These are phyloP conservation scores for Claviceps quebecensis DNA, from an alignment of 2,329 filamentous ascomycete genomes.

Conservation along the genomic window DNA sequence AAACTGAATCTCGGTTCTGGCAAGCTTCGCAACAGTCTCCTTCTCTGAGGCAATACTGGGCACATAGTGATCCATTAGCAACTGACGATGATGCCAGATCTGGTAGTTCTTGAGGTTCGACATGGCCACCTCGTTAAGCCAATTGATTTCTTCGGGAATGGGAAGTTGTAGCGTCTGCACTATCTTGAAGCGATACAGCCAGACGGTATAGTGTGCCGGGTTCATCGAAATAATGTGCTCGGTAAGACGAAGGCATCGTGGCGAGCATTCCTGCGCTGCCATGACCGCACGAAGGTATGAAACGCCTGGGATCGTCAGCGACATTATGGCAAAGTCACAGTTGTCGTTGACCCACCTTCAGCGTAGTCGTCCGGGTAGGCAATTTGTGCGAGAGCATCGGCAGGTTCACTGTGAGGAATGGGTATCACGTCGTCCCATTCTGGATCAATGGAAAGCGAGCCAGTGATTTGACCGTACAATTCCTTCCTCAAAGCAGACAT, in stretches of 20 bases:
- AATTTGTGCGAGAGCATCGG: constrained; percentile 77
- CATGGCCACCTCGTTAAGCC: constrained; percentile 75
- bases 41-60: constrained; percentile 44
- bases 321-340: background rate
- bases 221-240: constrained; percentile 86
- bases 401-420: constrained; percentile 72
- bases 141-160: constrained; percentile 60
- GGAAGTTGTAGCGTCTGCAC: constrained; percentile 53
- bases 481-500: constrained; percentile 38
- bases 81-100: constrained; percentile 72
- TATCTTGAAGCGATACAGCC: constrained; percentile 82
- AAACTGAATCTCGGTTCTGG: constrained; percentile 57
- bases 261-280: constrained; percentile 71
- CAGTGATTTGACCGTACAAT: constrained; percentile 36
- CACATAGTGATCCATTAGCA: constrained; percentile 46
- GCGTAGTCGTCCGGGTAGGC: constrained; percentile 81
- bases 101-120: constrained; percentile 95
- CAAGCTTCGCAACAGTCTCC: constrained; percentile 42
- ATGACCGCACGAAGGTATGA: constrained; percentile 89
- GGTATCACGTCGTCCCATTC: constrained; percentile 75
- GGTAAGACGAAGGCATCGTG: constrained; percentile 66
- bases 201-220: constrained; percentile 95
- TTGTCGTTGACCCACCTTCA: constrained; percentile 40
- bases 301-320: constrained; percentile 44
- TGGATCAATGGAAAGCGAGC: constrained; percentile 44